Percentiles rank a stretch among this genome's conserved stretches.
Evolutionary conservation across 2,329 filamentous ascomycete species (phyloP).

Genomic region (Colletotrichum chlorophyti): DNA sequence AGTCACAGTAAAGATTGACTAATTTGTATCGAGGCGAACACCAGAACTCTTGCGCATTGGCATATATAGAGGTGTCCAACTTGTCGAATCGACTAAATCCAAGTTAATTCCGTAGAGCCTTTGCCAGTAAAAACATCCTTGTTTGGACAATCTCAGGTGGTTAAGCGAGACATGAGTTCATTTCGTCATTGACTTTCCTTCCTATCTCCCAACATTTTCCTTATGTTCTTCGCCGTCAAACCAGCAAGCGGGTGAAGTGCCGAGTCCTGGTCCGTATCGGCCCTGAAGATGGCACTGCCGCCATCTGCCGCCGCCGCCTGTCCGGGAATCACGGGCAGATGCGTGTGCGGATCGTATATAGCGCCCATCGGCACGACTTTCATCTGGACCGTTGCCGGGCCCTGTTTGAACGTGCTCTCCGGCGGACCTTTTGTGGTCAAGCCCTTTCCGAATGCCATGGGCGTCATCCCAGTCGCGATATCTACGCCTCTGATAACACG

Average conservation of each 20-base stretch:
- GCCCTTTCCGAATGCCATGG: conserved; percentile 4
- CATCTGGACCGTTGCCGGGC: neutral
- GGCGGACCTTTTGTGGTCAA: neutral
- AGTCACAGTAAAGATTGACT: no score
- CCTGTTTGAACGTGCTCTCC: conserved; percentile 4
- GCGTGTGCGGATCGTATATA: neutral
- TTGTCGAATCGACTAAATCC: no score
- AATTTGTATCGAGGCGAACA: no score
- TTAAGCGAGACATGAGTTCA: neutral
- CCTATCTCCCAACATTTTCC: conserved; percentile 4
- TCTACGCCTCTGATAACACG: conserved; percentile 10
- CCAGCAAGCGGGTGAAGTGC: neutral
- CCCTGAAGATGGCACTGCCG: neutral
- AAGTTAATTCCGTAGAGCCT: no score
- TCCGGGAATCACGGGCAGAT: conserved; percentile 5
- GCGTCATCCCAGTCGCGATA: conserved; percentile 7
- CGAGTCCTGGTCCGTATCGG: neutral
- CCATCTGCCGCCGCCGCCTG: neutral
- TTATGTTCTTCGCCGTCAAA: conserved; percentile 2
- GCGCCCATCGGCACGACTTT: neutral
- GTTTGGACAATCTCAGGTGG: neutral
- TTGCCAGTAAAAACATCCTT: neutral
- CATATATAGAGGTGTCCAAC: no score
- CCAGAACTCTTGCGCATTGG: no score
- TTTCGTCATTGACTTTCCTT: neutral